A percentile compares a stretch with the other conserved stretches of the same genome.
These are phyloP conservation scores for Trypanosoma theileri DNA, from an alignment of 208 protist species.

Conservation along the genomic window DNA sequence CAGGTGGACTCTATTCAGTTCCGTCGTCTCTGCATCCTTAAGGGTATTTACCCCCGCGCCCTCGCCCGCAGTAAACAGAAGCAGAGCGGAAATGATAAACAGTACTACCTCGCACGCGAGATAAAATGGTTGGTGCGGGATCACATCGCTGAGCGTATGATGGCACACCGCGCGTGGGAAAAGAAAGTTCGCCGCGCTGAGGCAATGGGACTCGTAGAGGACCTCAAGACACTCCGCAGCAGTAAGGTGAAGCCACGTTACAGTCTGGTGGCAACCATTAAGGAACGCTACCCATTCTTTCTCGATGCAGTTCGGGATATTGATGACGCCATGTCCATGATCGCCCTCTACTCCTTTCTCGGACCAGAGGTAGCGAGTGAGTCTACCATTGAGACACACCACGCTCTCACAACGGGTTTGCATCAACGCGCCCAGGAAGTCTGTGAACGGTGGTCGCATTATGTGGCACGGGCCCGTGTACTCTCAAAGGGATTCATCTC, in stretches of 20 bases:
- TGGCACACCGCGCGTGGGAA: constrained; percentile 92
- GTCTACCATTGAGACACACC: constrained; percentile 77
- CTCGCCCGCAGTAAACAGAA: constrained; percentile 95
- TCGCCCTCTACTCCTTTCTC: constrained; percentile 94
- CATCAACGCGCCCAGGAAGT: constrained; percentile 71
- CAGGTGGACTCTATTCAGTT: constrained; percentile 94
- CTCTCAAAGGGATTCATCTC: constrained; percentile 97
- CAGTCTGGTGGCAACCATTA: constrained; percentile 94
- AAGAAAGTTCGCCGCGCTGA: constrained; percentile 92
- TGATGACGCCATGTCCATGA: constrained; percentile 96
- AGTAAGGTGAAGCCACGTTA: constrained; percentile 83
- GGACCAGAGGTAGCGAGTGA: constrained; percentile 72
- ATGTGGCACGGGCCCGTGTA: constrained; percentile 74
- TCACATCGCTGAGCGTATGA: constrained; percentile 95
- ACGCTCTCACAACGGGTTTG: constrained; percentile 78
- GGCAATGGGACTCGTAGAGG: constrained; percentile 68
- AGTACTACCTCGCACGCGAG: constrained; percentile 98
- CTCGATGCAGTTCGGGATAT: constrained; percentile 95
- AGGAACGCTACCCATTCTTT: constrained; percentile 98
- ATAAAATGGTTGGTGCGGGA: constrained; percentile 97
- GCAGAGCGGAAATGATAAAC: constrained; percentile 92
- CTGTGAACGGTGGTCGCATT: constrained; percentile 78
- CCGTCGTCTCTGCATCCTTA: constrained; percentile 97
- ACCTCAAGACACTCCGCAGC: constrained; percentile 65
- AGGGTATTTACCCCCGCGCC: constrained; percentile 98